Base-by-base conservation (phyloP, 768 basidiomycete genomes). In the Lanmaoa pseudosensibilis region DNA sequence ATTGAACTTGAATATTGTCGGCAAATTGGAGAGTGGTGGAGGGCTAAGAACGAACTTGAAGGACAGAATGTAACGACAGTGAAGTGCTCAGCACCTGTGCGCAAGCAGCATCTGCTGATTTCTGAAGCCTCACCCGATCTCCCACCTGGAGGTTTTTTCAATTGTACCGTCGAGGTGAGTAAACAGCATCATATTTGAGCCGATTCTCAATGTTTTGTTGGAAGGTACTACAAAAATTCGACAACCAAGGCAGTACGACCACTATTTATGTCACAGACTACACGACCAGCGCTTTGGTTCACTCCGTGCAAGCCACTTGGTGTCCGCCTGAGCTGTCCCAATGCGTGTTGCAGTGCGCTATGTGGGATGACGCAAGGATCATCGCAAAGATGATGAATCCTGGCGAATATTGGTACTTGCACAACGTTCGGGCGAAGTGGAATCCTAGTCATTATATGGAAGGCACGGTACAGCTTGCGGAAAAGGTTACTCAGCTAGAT, bases 251-350 rank as follows among this genome's bases (percentile, higher is more conserved):
- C 36, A 68, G 61, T 7, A 72, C 78, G 3, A 76, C 78, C 55
- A 77, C 70, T 32, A 56, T 88, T 13, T 87, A 82, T 65, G 84
- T 86, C 49, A 88, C 87, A 1, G 87, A 89, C 61, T 88, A 86
- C 63, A 85, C 86, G 7, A 60, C 57, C 40, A 83, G 82, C 52
- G 46, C 70, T 5, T 56, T 60, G 8, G 62, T 76, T 41, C 54
- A 53, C 4, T 63, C 73, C 16, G 58, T 75, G n/a, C 70, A 75
- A 51, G 72, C 74, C 8, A 50, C 69, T 43, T 84, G 80, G 80
- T 85, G 81, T 65, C 75, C 80, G 12, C 64, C 73, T 6, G 72
- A 69, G 25, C 69, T 88, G 34, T 70, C 69, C 4, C 72, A 78
- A 15, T 67, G 64, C 25, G 75, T 83, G 18, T 63, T 88, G n/a